Percentiles rank a stretch among this genome's conserved stretches.
Evolutionary conservation across 805 yeast genomes (phyloP).

Genomic region (Schwanniomyces pseudopolymorphus): DNA sequence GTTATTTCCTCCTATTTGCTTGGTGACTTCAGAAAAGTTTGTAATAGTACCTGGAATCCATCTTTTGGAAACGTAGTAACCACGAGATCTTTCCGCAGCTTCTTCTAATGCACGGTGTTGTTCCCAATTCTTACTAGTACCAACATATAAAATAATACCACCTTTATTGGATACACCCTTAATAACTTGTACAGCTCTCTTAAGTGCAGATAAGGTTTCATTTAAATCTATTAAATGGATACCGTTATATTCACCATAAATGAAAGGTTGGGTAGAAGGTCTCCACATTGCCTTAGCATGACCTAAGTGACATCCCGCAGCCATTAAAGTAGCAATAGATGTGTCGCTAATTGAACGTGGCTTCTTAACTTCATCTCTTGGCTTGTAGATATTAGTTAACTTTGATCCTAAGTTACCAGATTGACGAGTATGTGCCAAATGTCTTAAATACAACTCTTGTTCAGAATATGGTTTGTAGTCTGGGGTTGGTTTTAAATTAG

Average conservation of each 20-base stretch:
- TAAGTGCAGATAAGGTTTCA: constrained; percentile 71
- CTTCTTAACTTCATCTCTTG: constrained; percentile 60
- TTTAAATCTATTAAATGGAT: constrained; percentile 88
- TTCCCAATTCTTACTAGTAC: constrained; percentile 67
- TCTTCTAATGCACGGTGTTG: constrained; percentile 71
- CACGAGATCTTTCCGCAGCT: constrained; percentile 76
- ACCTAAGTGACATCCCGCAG: constrained; percentile 95
- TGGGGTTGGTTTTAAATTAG: constrained; percentile 62
- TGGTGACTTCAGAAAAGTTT: constrained; percentile 70
- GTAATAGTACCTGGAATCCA: constrained; percentile 97
- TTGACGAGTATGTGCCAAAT: constrained; percentile 56
- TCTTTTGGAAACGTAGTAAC: constrained; percentile 76
- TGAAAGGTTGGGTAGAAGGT: constrained; percentile 78
- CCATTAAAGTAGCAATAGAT: constrained; percentile 68
- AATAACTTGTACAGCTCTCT: constrained; percentile 81
- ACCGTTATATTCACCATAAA: constrained; percentile 88
- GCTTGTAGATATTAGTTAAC: constrained; percentile 62
- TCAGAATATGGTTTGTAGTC: constrained; percentile 65
- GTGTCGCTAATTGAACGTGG: constrained; percentile 61
- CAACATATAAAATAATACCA: constrained; percentile 81
- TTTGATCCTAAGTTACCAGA: constrained; percentile 65
- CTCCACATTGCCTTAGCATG: constrained; percentile 81
- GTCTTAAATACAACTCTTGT: constrained; percentile 77
- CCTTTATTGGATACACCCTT: constrained; percentile 82
- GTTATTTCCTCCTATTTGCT: constrained; percentile 41